Evolutionary conservation across 768 basidiomycete species (phyloP), one percentile per base, ranked within the genome.

Genomic region (Austroboletus eburneus): DNA sequence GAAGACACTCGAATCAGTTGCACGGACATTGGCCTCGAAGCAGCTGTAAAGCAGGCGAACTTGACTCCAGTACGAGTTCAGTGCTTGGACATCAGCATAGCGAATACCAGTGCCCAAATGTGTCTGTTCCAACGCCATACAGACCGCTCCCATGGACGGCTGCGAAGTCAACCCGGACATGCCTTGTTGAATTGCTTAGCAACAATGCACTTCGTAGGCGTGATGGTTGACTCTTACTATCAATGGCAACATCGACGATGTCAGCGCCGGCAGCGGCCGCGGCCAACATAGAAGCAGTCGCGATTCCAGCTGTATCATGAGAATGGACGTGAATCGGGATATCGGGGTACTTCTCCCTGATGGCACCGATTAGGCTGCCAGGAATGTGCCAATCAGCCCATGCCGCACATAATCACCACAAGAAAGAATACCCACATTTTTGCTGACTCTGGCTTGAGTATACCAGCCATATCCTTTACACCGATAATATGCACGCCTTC

Each of bases 271-370:
- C 96, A 9, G 86, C 85, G 3, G 96, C 96, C 20, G 81, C 82
- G 4, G 96, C 96, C 50, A 99, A 70, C 96, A 98, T 98, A 61
- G 87, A 92, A n/a, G 95, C 91, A 39, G 91, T 76, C 23, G 96
- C 90, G 59, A 99, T 98, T 69, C 96, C 96, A 42, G 96, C 96
- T 23, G 96, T 99, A 69, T 99, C 96, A 69, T 99, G 96, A 12
- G 96, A 97, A 73, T 99, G 96, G 30, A 99, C 95, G 66, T 99
- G 96, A 66, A 99, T 98, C 24, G 96, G 94, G 46, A 99, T 79
- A 64, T 96, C 93, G 33, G 96, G 96, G 69, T 98, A 87, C 57
- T 91, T 93, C 73, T 90, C 82, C 63, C 96, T 81, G 69, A 99
- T 95, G 12, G 93, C 87, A 55, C 91, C 86, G 62, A 99, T 85